phyloP scores from a whole-genome alignment of 1,284 basidiomycete genomes.

The Anthracocystis setariae region DNA sequence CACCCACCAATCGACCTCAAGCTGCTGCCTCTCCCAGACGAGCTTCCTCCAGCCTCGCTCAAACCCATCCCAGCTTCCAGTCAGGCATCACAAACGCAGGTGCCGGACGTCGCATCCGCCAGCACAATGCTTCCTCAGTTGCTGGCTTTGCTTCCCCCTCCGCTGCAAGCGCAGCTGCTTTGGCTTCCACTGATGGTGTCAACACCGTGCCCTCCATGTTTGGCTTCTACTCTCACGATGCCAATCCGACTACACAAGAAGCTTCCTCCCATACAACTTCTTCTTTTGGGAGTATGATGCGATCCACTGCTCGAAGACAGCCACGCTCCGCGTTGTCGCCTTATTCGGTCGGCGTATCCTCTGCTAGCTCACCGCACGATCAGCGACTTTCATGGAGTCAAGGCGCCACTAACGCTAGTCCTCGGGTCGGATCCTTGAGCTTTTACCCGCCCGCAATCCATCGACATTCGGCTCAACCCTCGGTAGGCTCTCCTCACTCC shows the following conservation, averaged over 20 bases:
- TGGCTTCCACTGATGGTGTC: slow-evolving; percentile 18
- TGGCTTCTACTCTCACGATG: slow-evolving; percentile 44
- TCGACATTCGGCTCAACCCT: not conserved
- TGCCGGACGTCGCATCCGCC: not conserved
- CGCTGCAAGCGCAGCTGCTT: slow-evolving; percentile 8
- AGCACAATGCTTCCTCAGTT: not conserved
- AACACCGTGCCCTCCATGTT: slow-evolving; percentile 37
- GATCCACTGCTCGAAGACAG: not conserved
- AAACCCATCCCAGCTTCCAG: not conserved
- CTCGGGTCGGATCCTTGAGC: slow-evolving; percentile 7
- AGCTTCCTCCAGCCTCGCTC: slow-evolving; percentile 8
- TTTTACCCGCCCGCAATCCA: slow-evolving; percentile 6
- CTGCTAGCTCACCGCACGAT: slow-evolving; percentile 1
- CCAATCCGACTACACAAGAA: not conserved
- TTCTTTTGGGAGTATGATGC: not conserved
- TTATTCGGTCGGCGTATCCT: not conserved
- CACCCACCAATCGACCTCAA: slow-evolving; percentile 4
- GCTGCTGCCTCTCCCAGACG: slow-evolving; percentile 4
- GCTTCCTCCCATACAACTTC: not conserved
- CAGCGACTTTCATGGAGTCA: not conserved
- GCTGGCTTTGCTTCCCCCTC: not conserved
- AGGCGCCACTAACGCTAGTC: slow-evolving; percentile 4
- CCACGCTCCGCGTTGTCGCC: not conserved
- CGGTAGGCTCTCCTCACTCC: not conserved
- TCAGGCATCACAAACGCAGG: not conserved